Percentiles rank a stretch among this genome's conserved stretches.
These are phyloP conservation scores for Mucor mucedo DNA, from an alignment of 371 early-diverging fungal genomes.

Conservation along the genomic window DNA sequence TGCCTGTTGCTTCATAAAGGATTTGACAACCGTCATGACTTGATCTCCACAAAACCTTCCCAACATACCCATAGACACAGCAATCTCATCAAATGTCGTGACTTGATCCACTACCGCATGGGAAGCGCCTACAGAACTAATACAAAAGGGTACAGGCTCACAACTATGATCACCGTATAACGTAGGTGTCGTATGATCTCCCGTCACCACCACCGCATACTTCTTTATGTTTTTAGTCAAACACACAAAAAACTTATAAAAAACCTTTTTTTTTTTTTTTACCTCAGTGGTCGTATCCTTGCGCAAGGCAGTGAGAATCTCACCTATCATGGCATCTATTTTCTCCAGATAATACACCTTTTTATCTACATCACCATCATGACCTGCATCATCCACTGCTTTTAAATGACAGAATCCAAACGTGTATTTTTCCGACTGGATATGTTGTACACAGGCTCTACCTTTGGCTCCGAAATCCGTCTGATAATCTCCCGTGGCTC, in stretches of 20 bases:
- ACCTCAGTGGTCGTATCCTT: not conserved
- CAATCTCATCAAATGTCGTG: slow-evolving; percentile 36
- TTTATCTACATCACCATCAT: slow-evolving; percentile 43
- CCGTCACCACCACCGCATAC: slow-evolving; percentile 52
- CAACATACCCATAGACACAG: slow-evolving; percentile 35
- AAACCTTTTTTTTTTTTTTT: not conserved
- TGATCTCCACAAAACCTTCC: slow-evolving; percentile 55
- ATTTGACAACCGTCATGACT: slow-evolving; percentile 39
- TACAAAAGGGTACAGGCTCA: slow-evolving; percentile 56
- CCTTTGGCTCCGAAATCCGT: slow-evolving; percentile 55
- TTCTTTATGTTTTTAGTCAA: slow-evolving; percentile 20
- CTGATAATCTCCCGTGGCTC: slow-evolving; percentile 60
- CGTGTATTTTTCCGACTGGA: slow-evolving; percentile 30
- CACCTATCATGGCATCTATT: slow-evolving; percentile 51
- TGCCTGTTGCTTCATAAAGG: slow-evolving; percentile 31
- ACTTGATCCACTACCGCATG: slow-evolving; percentile 29
- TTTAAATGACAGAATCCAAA: slow-evolving; percentile 63
- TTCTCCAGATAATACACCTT: slow-evolving; percentile 41
- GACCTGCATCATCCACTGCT: slow-evolving; percentile 62
- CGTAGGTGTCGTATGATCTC: slow-evolving; percentile 61
- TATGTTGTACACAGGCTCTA: slow-evolving; percentile 27
- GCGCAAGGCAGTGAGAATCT: slow-evolving; percentile 11
- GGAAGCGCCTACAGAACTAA: slow-evolving; percentile 20
- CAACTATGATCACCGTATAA: slow-evolving; percentile 55
- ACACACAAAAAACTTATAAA: not conserved